Evolutionary conservation across 1,284 basidiomycete species (phyloP), one percentile per base, ranked within the genome.

Genomic region (Tylopilus orsonianus): DNA sequence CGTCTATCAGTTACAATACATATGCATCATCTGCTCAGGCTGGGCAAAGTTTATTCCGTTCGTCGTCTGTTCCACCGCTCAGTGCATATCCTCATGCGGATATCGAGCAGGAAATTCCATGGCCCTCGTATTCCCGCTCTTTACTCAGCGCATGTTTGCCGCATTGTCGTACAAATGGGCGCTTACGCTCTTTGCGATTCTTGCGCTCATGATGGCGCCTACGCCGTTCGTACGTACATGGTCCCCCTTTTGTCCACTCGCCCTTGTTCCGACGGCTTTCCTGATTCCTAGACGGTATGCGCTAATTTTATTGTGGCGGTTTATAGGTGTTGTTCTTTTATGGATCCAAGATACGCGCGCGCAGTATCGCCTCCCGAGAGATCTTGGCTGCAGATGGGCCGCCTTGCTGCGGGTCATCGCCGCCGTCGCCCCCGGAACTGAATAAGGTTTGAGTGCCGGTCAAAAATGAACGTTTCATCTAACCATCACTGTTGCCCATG

Each of bases 11-110:
- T 58, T 86, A 87, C 56, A 82, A 82, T 0, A 75, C 80, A 1
- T 91, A 82, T 53, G 86, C 89, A 2, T 87, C 85, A 0, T 88
- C 85, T 4, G 87, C 87, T 0, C 70, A 89, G 23, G 88, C 87
- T 0, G 88, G 85, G 0, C 87, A 89, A 61, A 83, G 80, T 58
- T 73, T 90, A 18, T 79, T 75, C 53, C 77, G 87, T 79, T 69
- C 57, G 76, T 70, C 18, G 26, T 8, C 1, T 19, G 9, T 37
- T 30, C 29, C 8, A 30, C 8, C 27, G n/a, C 2, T 8, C 13
- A 3, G 8, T 32, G 2, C 23, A 2, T 23, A 8, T 34, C 8
- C 49, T 44, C 19, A 54, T 42, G 13, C n/a, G 18, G 16, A 18
- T 5, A 14, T 27, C 24, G 30, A 16, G 37, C 14, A 84, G 80